A percentile compares a stretch with the other conserved stretches of the same genome.
phyloP scores from a whole-genome alignment of 805 yeast genomes.

The Alloascoidea hylecoeti region DNA sequence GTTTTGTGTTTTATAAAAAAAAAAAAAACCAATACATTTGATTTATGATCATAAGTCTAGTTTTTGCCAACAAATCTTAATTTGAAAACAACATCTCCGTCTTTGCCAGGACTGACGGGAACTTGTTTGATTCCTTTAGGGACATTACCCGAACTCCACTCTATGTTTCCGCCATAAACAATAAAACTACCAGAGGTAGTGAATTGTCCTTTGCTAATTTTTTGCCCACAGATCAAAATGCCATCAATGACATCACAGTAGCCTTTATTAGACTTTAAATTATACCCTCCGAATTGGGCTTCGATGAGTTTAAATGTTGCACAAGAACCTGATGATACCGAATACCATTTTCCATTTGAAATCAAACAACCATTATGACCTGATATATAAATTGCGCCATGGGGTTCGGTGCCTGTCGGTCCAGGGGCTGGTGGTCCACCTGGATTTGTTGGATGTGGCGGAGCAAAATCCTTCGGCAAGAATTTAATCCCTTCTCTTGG shows the following conservation, averaged over 20 bases:
- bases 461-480: conserved; percentile 46
- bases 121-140: conserved; percentile 34
- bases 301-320: conserved; percentile 53
- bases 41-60: too few species aligned
- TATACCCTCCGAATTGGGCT: conserved; percentile 61
- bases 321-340: conserved; percentile 54
- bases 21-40: too few species aligned
- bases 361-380: conserved; percentile 65
- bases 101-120: conserved; percentile 29
- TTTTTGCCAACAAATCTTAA: conserved; percentile 17
- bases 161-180: conserved; percentile 44
- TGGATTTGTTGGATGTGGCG: conserved; percentile 11
- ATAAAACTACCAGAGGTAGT: conserved; percentile 32
- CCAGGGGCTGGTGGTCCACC: conserved; percentile 12
- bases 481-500: conserved; percentile 56
- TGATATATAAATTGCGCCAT: conserved; percentile 35
- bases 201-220: conserved; percentile 32
- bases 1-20: too few species aligned
- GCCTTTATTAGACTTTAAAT: conserved; percentile 58
- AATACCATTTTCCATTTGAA: conserved; percentile 76
- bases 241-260: conserved; percentile 40
- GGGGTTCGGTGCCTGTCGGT: conserved; percentile 16
- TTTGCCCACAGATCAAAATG: conserved; percentile 15
- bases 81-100: conserved; percentile 22
- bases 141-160: conserved; percentile 40